Evolutionary conservation across 139 green algal genomes (phyloP), one percentile per base, ranked within the genome.

Genomic region (Tetraselmis chui): DNA sequence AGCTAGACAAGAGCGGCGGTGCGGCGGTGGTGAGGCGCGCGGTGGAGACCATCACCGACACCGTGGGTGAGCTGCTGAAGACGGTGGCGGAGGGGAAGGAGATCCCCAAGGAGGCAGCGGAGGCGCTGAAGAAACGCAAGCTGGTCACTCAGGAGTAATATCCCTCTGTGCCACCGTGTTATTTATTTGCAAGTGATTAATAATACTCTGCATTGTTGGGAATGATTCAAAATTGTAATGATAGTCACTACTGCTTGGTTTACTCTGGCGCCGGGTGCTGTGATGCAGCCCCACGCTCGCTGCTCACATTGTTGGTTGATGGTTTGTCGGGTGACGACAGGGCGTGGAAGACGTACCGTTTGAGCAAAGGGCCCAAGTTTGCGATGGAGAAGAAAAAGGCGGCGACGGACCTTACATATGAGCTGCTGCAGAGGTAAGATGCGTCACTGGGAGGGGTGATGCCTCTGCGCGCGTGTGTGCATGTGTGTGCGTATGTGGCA

Each of bases 351-450:
- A 97, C 94, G 26, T 98, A 94, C 85, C 85, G 83, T 59, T 80
- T 98, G 31, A 85, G 31, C 80, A 98, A 97, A 83, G 97, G 97
- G 0, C 86, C 96, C 76, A 94, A 98, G 86, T 99, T 98, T 92
- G 95, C 96, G 25, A 84, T 98, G 83, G 86, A 98, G 87, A 88
- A 91, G 29, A 94, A 92, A 75, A 97, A 97, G 91, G 81, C 87
- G n/a, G 92, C 91, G 29, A 98, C 96, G 0, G 97, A 99, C 84
- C 90, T 99, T 45, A 99, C 97, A 11, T 59, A 79, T 5, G 97
- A 99, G 29, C 97, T 99, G 95, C 58, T 99, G 5, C 76, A 88
- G 1, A 95, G 91, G 92, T 96, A 81, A 87, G 91, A 30, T 29
- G 24, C 25, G 32, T 28, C 5, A 27, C 5, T 0, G 59, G 18